Evolutionary conservation across 2,329 filamentous ascomycete genomes (phyloP).

Genomic region (Aureobasidium uvarum): DNA sequence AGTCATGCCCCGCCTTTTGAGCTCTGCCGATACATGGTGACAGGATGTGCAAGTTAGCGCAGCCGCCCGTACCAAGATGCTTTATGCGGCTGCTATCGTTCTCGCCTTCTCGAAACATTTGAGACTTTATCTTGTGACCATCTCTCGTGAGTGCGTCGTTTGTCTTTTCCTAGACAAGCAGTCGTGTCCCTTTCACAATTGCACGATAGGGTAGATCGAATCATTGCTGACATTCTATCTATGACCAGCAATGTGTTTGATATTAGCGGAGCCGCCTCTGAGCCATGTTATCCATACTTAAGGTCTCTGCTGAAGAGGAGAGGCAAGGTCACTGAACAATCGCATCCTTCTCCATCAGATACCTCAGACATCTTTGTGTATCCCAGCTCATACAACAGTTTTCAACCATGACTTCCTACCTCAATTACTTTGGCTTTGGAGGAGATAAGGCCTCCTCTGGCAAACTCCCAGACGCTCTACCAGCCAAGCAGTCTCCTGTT

Average conservation of each 20-base stretch:
- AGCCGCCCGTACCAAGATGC: background rate
- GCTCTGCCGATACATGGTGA: background rate
- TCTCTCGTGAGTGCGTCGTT: background rate
- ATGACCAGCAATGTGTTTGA: background rate
- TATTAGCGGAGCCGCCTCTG: background rate
- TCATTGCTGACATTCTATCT: too few species aligned
- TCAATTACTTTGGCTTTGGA: conserved; percentile 13
- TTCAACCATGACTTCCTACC: conserved; percentile 11
- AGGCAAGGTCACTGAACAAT: too few species aligned
- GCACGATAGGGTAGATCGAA: too few species aligned
- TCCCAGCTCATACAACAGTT: background rate
- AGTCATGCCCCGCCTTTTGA: background rate
- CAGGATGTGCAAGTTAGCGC: background rate
- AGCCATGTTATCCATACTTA: background rate
- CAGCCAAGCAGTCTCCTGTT: background rate
- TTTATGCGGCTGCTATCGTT: background rate
- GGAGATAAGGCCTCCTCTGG: background rate
- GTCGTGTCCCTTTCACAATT: background rate
- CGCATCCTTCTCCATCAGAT: background rate
- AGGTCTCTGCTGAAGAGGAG: background rate
- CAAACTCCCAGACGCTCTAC: background rate
- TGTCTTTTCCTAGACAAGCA: background rate
- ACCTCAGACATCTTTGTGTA: background rate
- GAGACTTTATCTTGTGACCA: background rate
- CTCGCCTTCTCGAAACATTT: background rate